A percentile compares a stretch with the other conserved stretches of the same genome.
phyloP scores from a whole-genome alignment of 306 rosid genomes.

The Vigna reflexopilosa region DNA sequence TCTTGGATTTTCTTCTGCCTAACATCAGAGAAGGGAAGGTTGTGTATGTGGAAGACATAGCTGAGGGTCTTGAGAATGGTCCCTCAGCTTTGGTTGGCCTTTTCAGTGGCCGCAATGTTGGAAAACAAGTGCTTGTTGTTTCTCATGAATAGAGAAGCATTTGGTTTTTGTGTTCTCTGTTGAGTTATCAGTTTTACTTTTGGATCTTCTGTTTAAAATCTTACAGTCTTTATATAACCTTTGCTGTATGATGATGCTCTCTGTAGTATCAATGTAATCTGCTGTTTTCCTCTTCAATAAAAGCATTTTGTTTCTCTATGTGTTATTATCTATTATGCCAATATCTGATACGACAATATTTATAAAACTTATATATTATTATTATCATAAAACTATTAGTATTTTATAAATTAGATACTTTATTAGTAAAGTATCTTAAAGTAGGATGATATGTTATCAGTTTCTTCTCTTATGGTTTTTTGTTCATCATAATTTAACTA shows the following conservation, averaged over 20 bases:
- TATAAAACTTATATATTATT: no score
- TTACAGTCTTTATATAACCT: not conserved
- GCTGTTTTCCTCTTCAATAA: not conserved
- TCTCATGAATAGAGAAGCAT: slow-evolving; percentile 35
- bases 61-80: slow-evolving; percentile 52
- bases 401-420: no score
- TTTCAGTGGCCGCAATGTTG: slow-evolving; percentile 46
- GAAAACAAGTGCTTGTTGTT: slow-evolving; percentile 50
- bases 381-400: no score
- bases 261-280: not conserved
- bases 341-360: no score
- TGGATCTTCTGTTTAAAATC: not conserved
- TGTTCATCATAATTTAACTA: no score
- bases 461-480: no score
- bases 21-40: slow-evolving; percentile 46
- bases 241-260: not conserved
- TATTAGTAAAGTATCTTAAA: no score
- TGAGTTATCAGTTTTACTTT: not conserved
- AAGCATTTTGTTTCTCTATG: no score
- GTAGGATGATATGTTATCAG: no score
- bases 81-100: slow-evolving; percentile 51
- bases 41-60: slow-evolving; percentile 48
- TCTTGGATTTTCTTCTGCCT: slow-evolving; percentile 49
- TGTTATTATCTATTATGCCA: no score
- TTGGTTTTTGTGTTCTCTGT: not conserved